These are phyloP conservation scores for Fagopyrum homotropicum DNA, from an alignment of 148 eudicot genomes.

Conservation along the genomic window DNA sequence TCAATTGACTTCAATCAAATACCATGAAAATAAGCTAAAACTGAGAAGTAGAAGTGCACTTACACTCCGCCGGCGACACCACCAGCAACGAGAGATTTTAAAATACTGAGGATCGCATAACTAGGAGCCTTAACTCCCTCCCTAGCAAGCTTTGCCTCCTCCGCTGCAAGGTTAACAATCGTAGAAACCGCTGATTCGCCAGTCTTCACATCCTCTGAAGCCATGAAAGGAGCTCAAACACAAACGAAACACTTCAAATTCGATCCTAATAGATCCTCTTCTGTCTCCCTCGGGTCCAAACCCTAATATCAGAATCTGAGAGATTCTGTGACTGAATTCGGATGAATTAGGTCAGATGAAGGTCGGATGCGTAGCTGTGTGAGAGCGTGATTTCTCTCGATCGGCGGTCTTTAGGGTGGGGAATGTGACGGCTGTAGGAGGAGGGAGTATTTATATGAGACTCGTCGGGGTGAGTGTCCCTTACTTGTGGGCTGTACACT, in stretches of 20 bases:
- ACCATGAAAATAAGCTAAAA: background rate
- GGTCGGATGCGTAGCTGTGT: background rate
- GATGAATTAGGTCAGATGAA: background rate
- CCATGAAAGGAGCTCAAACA: slow-evolving; percentile 26
- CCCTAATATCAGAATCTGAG: slow-evolving; percentile 1
- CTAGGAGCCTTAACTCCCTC: slow-evolving; percentile 58
- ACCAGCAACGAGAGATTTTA: slow-evolving; percentile 68
- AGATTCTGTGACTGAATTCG: background rate
- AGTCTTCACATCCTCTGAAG: slow-evolving; percentile 63
- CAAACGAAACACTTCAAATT: background rate
- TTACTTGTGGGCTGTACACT: too few relatives aligned
- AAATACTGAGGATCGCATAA: slow-evolving; percentile 39
- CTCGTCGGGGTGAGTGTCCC: background rate
- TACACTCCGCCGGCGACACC: slow-evolving; percentile 77
- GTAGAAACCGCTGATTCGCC: slow-evolving; percentile 51
- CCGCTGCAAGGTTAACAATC: slow-evolving; percentile 50
- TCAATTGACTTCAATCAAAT: background rate
- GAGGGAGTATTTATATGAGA: background rate
- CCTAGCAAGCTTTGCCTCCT: slow-evolving; percentile 66
- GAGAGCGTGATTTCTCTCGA: background rate
- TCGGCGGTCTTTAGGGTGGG: background rate
- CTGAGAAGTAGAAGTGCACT: slow-evolving; percentile 14
- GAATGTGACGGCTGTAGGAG: background rate
- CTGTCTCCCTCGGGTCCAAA: background rate
- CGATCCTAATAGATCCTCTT: background rate